Evolutionary conservation across 2,329 filamentous ascomycete species (phyloP).

Genomic region (Setomelanomma holmii): DNA sequence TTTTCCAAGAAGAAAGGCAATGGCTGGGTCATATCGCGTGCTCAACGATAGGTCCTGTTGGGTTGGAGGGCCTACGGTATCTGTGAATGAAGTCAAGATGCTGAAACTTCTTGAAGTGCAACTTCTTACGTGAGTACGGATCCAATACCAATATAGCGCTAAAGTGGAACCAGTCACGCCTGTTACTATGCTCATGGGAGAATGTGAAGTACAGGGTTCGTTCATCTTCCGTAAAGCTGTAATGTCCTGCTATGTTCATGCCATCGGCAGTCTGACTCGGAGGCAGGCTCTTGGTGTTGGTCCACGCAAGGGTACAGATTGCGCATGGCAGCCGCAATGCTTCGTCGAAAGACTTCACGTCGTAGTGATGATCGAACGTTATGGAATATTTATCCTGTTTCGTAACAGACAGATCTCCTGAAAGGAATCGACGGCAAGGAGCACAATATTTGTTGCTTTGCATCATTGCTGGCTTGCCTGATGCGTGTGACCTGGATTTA

Average conservation of each 20-base stretch:
- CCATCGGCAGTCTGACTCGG: too few species aligned
- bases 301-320: neutral
- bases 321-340: neutral
- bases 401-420: too few species aligned
- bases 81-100: neutral
- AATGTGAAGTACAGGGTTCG: neutral
- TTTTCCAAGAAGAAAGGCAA: neutral
- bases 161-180: neutral
- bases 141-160: neutral
- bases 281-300: neutral
- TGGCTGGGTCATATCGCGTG: neutral
- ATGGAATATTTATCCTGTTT: too few species aligned
- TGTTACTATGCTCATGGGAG: neutral
- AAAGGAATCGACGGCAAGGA: too few species aligned
- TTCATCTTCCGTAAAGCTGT: neutral
- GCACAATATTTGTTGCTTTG: too few species aligned
- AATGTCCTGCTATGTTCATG: neutral
- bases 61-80: neutral
- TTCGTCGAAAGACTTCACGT: neutral
- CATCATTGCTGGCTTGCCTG: too few species aligned
- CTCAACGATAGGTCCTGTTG: neutral
- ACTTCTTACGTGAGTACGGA: neutral
- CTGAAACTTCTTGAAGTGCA: neutral
- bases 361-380: neutral
- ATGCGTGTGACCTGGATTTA: too few species aligned